phyloP scores from a whole-genome alignment of 495 filamentous ascomycete genomes.

The Neurospora discreta region DNA sequence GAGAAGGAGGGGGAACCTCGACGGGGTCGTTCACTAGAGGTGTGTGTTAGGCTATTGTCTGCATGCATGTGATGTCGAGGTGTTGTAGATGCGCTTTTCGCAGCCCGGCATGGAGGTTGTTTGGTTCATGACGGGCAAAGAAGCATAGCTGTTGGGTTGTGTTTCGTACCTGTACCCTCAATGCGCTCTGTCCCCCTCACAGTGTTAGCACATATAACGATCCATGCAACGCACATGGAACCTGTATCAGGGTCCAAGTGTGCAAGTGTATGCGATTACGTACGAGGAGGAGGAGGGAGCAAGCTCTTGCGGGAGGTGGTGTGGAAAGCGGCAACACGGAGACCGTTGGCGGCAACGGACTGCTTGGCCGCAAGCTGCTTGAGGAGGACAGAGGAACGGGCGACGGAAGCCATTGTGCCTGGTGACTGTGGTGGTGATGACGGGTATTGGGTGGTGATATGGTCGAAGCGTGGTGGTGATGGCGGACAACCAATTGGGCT shows the following conservation, averaged over 20 bases:
- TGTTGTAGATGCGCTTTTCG: background rate
- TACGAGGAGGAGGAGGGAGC: constrained; percentile 39
- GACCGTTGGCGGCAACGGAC: constrained; percentile 19
- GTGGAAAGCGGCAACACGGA: constrained; percentile 56
- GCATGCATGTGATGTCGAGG: background rate
- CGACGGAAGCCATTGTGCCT: constrained; percentile 42
- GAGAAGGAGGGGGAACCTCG: constrained; percentile 55
- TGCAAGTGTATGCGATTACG: constrained; percentile 6
- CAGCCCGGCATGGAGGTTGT: background rate
- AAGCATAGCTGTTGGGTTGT: background rate
- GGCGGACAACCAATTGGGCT: background rate
- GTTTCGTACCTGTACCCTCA: constrained; percentile 61
- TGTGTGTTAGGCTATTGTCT: background rate
- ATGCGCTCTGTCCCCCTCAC: constrained; percentile 48
- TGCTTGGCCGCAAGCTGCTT: constrained; percentile 29
- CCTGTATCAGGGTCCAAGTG: constrained; percentile 1
- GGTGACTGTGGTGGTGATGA: background rate
- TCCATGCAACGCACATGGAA: constrained; percentile 3
- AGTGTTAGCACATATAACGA: constrained; percentile 19
- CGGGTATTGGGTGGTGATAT: background rate
- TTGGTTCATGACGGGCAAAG: background rate
- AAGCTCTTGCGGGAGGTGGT: constrained; percentile 54
- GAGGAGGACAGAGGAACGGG: constrained; percentile 42
- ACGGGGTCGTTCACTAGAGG: constrained; percentile 74
- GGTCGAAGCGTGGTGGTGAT: background rate